phyloP scores from a whole-genome alignment of 2,329 filamentous ascomycete genomes.

The Chrysoporthe austroafricana region DNA sequence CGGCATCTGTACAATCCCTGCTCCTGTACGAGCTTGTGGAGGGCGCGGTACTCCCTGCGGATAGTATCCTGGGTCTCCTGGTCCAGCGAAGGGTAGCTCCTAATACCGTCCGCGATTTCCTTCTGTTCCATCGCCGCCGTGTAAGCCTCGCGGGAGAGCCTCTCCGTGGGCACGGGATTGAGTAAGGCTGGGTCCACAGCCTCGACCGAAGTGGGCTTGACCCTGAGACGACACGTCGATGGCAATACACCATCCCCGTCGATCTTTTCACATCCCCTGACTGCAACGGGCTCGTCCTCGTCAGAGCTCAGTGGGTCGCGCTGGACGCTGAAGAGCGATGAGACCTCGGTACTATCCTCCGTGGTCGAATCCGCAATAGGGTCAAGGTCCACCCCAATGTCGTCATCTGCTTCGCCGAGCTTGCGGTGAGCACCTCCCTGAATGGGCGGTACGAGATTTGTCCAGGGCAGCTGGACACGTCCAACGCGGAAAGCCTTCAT shows the following conservation, averaged over 20 bases:
- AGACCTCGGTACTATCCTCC: conserved; percentile 16
- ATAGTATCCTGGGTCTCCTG: conserved; percentile 58
- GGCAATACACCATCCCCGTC: background rate
- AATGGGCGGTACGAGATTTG: conserved; percentile 63
- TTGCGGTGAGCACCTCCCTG: conserved; percentile 33
- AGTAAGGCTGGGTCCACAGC: conserved; percentile 2
- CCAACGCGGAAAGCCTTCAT: conserved; percentile 67
- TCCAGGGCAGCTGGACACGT: conserved; percentile 51
- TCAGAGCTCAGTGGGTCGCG: conserved; percentile 24
- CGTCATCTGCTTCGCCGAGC: conserved; percentile 6
- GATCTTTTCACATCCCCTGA: background rate
- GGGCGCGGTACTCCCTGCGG: conserved; percentile 54
- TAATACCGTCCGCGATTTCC: conserved; percentile 34
- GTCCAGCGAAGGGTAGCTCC: conserved; percentile 58
- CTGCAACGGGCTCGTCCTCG: conserved; percentile 13
- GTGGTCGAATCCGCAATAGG: conserved; percentile 7
- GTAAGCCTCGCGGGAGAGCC: conserved; percentile 27
- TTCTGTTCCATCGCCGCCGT: conserved; percentile 29
- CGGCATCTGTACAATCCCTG: conserved; percentile 62
- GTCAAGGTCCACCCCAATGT: conserved; percentile 7
- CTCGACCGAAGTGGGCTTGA: background rate
- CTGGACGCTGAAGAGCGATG: conserved; percentile 18
- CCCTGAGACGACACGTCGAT: conserved; percentile 9
- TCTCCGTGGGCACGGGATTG: background rate
- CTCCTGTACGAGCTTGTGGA: conserved; percentile 59